Evolutionary conservation across 2,329 filamentous ascomycete genomes (phyloP).

Genomic region (Microcyclospora tardicrescens): DNA sequence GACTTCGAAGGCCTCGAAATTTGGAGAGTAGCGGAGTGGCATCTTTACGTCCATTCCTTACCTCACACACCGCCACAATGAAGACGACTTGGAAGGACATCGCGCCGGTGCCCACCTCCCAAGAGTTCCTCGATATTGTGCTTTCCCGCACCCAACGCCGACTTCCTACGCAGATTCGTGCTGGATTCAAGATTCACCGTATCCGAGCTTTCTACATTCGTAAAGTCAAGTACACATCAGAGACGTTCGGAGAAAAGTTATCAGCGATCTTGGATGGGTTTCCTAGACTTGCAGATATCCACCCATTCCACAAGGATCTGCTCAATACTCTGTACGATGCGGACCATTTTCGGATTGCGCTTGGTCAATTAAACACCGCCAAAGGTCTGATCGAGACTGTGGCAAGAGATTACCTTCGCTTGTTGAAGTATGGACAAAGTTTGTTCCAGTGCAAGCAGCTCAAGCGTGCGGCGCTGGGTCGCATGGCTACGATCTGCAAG

Average conservation of each 20-base stretch:
- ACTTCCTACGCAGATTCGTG: constrained; percentile 86
- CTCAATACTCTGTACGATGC: constrained; percentile 98
- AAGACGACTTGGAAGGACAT: constrained; percentile 49
- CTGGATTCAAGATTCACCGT: constrained; percentile 90
- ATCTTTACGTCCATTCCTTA: no score
- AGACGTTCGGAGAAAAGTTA: constrained; percentile 93
- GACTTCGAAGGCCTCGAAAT: no score
- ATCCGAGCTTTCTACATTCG: constrained; percentile 92
- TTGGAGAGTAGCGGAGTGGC: no score
- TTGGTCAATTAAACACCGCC: constrained; percentile 89
- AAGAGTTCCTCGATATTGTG: constrained; percentile 97
- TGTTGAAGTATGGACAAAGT: constrained; percentile 92
- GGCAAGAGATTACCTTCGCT: constrained; percentile 85
- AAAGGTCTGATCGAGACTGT: constrained; percentile 96
- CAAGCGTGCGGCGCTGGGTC: constrained; percentile 87
- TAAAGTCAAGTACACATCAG: constrained; percentile 96
- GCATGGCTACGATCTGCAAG: constrained; percentile 96
- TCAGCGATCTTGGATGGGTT: constrained; percentile 83
- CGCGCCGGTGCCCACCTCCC: constrained; percentile 54
- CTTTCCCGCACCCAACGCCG: constrained; percentile 85
- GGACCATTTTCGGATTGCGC: constrained; percentile 92
- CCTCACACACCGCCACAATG: constrained; percentile 27
- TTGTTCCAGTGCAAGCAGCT: constrained; percentile 99
- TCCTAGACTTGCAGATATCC: constrained; percentile 82
- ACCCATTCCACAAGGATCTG: constrained; percentile 82